These are phyloP conservation scores for Aspergillus ruber DNA, from an alignment of 2,329 filamentous ascomycete species.

Conservation along the genomic window DNA sequence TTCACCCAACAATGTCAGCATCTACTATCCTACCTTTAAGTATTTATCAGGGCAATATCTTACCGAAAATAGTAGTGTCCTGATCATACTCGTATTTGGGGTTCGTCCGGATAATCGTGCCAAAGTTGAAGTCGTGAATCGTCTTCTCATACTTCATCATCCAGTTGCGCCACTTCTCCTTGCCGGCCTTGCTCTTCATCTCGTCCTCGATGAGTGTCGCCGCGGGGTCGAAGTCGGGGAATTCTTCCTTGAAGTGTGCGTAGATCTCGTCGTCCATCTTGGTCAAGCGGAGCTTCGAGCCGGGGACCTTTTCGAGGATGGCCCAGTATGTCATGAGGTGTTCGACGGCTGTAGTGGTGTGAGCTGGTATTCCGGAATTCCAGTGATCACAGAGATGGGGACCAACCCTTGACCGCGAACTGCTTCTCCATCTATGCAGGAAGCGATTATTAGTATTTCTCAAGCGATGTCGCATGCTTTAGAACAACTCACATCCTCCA, in stretches of 20 bases:
- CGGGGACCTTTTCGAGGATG: conserved; percentile 83
- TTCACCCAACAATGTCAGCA: conserved; percentile 10
- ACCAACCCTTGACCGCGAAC: conserved; percentile 85
- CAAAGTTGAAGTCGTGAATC: conserved; percentile 97
- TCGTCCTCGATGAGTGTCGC: conserved; percentile 78
- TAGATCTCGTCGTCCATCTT: conserved; percentile 94
- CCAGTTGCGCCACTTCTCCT: conserved; percentile 91
- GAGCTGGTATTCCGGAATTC: conserved; percentile 1
- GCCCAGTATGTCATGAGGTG: conserved; percentile 97
- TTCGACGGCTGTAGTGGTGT: conserved; percentile 60
- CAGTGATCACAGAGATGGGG: not conserved
- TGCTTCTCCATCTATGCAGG: conserved; percentile 84
- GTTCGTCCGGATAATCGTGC: conserved; percentile 78
- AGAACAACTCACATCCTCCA: conserved; percentile 54
- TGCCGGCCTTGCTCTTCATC: conserved; percentile 96
- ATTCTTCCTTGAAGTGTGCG: conserved; percentile 77
- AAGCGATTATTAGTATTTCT: conserved; percentile 18
- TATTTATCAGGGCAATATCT: conserved; percentile 15
- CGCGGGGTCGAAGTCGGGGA: conserved; percentile 85
- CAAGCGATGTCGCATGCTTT: not conserved
- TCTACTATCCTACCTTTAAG: not conserved
- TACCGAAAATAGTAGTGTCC: conserved; percentile 87
- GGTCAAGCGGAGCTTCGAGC: conserved; percentile 82
- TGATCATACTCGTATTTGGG: conserved; percentile 79
- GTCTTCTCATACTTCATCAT: conserved; percentile 90